phyloP scores from a whole-genome alignment of 139 green algal species.

The Picochlorum sp. region DNA sequence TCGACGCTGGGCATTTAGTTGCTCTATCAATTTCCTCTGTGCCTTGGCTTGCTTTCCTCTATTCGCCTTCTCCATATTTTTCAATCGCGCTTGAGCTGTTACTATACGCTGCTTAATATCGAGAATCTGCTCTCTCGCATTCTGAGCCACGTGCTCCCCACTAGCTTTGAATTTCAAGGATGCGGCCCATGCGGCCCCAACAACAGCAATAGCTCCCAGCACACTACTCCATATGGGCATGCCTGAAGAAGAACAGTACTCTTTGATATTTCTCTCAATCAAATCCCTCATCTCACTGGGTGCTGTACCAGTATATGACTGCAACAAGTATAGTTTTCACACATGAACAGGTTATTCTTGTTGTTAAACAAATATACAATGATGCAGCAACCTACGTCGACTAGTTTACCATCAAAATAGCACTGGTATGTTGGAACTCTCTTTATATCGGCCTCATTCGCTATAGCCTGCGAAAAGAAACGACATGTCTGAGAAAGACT shows the following conservation, averaged over 20 bases:
- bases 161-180: not conserved
- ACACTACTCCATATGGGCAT: not conserved
- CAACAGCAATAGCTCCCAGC: not conserved
- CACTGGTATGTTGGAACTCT: slow-evolving; percentile 12
- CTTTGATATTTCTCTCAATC: not conserved
- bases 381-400: not conserved
- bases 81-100: slow-evolving; percentile 2
- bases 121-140: slow-evolving; percentile 1
- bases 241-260: not conserved
- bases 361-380: not conserved
- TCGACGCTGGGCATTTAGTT: not conserved
- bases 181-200: not conserved
- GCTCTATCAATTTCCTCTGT: slow-evolving; percentile 12
- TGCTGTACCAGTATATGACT: slow-evolving; percentile 1
- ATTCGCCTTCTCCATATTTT: slow-evolving; percentile 13
- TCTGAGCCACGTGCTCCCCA: not conserved
- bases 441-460: not conserved
- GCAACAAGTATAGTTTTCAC: not conserved
- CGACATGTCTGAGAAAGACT: not conserved
- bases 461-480: slow-evolving; percentile 12
- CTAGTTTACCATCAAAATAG: slow-evolving; percentile 9
- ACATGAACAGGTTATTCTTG: not conserved
- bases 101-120: slow-evolving; percentile 11
- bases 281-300: slow-evolving; percentile 3
- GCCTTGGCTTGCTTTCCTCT: slow-evolving; percentile 2